phyloP scores from a whole-genome alignment of 306 rosid species.

The Amphicarpaea edgeworthii region DNA sequence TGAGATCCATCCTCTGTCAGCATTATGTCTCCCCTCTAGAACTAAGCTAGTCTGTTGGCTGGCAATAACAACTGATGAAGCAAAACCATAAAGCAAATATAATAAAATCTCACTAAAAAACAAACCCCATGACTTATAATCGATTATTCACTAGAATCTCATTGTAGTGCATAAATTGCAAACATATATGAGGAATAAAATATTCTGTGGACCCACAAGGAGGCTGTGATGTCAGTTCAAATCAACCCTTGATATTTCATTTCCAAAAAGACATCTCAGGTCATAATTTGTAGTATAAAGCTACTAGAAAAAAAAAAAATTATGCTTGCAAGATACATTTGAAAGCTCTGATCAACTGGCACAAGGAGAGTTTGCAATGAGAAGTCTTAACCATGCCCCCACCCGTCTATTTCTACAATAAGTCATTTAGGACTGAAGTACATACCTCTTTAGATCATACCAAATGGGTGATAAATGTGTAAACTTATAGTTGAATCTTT shows the following conservation, averaged over 20 bases:
- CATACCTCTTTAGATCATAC: slow-evolving; percentile 94
- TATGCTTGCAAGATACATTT: slow-evolving; percentile 25
- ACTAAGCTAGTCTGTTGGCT: slow-evolving; percentile 78
- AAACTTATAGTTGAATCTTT: slow-evolving; percentile 85
- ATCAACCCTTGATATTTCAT: slow-evolving; percentile 24
- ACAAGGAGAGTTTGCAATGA: neutral
- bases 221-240: slow-evolving; percentile 14
- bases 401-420: slow-evolving; percentile 29
- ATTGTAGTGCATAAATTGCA: slow-evolving; percentile 9
- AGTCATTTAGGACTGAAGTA: slow-evolving; percentile 25
- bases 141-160: slow-evolving; percentile 32
- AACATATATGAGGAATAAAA: slow-evolving; percentile 6
- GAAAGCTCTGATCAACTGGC: slow-evolving; percentile 10
- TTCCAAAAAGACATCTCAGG: slow-evolving; percentile 26
- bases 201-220: slow-evolving; percentile 30
- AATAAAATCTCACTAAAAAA: slow-evolving; percentile 24
- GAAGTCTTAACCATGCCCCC: slow-evolving; percentile 26
- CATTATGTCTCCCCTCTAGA: slow-evolving; percentile 95
- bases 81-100: slow-evolving; percentile 44
- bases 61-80: slow-evolving; percentile 53
- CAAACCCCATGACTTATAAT: slow-evolving; percentile 25
- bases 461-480: slow-evolving; percentile 96
- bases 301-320: neutral
- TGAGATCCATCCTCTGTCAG: slow-evolving; percentile 89
- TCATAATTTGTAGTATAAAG: neutral